Evolutionary conservation across 441 rosid species (phyloP), one percentile per base, ranked within the genome.

Genomic region (Gossypium davidsonii): DNA sequence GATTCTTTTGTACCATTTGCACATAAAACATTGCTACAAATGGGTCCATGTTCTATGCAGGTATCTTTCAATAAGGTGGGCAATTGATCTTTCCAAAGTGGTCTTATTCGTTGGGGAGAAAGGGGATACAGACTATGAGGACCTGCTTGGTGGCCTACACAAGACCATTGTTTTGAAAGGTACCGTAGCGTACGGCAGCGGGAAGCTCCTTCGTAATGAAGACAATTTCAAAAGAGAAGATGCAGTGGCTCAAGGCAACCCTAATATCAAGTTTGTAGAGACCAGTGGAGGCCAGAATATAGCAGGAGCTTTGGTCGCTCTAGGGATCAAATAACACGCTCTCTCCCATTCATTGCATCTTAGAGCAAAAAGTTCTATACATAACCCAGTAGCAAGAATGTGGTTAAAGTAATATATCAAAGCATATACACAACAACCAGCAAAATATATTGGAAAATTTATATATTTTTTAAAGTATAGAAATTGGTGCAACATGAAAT

Each of bases 121-220:
- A 74, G 97, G 98, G 69, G 98, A 94, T 73, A 90, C 97, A n/a
- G 98, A 92, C 85, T 84, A 85, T 37, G 94, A 89, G 72, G 86
- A 82, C 76, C 84, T 90, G 76, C 49, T 90, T 34, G 87, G 86
- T 49, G 95, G 98, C 65, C 90, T 89, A 74, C 92, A 89, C 81
- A 89, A 85, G 81, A 85, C 88, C 63, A 44, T 90, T 61, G 76
- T 92, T 57, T 73, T 94, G 63, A 86, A 79, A 77, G 92, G 89
- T 53, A 69, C 64, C 1, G 91, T 89, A 56, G 90, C 66, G 69
- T 70, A 73, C 71, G 91, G 90, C 75, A 84, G 97, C 55, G 87
- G 87, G 84, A 82, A 81, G 79, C 85, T 84, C 67, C 86, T 86
- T 75, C 85, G 80, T 6, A 39, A 88, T 57, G 87, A 81, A 74